phyloP scores from a whole-genome alignment of 2,329 filamentous ascomycete species.

The Parafenestella ontariensis region DNA sequence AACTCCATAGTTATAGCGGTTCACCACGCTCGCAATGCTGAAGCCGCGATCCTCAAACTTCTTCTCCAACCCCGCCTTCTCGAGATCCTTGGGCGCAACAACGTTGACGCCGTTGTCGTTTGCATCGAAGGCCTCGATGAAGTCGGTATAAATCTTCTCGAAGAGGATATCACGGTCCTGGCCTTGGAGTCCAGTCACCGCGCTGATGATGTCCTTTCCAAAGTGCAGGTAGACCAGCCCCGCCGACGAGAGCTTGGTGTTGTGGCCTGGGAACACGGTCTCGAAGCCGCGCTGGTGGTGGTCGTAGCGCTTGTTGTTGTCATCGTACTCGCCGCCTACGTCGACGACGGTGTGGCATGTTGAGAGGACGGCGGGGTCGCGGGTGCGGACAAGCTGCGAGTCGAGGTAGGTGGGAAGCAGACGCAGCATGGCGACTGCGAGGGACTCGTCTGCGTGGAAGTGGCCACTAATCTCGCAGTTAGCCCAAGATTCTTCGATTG shows the following conservation, averaged over 20 bases:
- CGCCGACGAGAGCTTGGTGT: constrained; percentile 90
- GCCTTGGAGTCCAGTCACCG: constrained; percentile 66
- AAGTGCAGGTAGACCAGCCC: constrained; percentile 97
- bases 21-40: constrained; percentile 85
- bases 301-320: constrained; percentile 80
- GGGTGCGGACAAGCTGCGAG: constrained; percentile 81
- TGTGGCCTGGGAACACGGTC: constrained; percentile 81
- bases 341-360: constrained; percentile 95
- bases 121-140: constrained; percentile 94
- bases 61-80: constrained; percentile 77
- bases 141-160: constrained; percentile 88
- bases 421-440: constrained; percentile 95
- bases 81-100: constrained; percentile 75
- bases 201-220: constrained; percentile 80
- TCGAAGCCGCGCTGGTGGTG: constrained; percentile 95
- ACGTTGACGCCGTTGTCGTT: constrained; percentile 94
- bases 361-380: constrained; percentile 78
- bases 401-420: constrained; percentile 80
- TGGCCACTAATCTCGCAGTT: constrained; percentile 67
- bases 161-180: constrained; percentile 78
- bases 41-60: constrained; percentile 85
- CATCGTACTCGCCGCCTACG: constrained; percentile 93
- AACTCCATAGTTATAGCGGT: constrained; percentile 76
- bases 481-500: constrained; percentile 2
- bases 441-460: constrained; percentile 98